A percentile compares a stretch with the other conserved stretches of the same genome.
These are phyloP conservation scores for Balamuthia mandrillaris DNA, from an alignment of 208 protist species.

Conservation along the genomic window DNA sequence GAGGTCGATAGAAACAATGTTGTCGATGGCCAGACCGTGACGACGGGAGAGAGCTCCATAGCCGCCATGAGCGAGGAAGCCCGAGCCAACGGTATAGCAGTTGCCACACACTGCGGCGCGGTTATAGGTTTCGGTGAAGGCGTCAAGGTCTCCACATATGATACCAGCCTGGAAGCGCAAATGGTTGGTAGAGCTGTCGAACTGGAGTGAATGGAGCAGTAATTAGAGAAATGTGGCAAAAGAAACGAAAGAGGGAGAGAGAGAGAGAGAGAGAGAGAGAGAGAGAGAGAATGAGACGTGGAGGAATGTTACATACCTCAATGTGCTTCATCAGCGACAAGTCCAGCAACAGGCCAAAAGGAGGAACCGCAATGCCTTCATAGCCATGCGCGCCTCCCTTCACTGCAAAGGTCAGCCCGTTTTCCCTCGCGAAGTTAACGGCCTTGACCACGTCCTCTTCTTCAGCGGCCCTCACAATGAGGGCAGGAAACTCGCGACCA, in stretches of 20 bases:
- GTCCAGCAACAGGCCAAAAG: not conserved
- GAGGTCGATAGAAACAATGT: not conserved
- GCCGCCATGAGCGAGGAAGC: slow-evolving; percentile 21
- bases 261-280: too few relatives aligned
- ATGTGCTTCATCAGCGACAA: not conserved
- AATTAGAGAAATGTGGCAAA: not conserved
- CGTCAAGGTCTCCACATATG: slow-evolving; percentile 20
- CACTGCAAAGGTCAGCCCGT: not conserved
- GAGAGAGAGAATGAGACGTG: too few relatives aligned
- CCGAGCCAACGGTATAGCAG: not conserved
- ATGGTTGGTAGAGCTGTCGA: not conserved
- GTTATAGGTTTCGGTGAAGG: not conserved
- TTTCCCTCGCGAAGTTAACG: not conserved
- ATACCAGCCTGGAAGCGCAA: not conserved
- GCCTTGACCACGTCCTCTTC: not conserved
- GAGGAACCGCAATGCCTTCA: not conserved
- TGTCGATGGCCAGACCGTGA: slow-evolving; percentile 10
- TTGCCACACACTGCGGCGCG: not conserved
- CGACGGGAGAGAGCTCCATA: slow-evolving; percentile 4
- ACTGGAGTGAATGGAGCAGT: not conserved
- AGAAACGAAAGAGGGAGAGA: too few relatives aligned
- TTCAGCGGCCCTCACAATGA: slow-evolving; percentile 11
- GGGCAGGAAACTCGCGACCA: not conserved
- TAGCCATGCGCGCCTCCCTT: not conserved
- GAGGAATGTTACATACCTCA: not conserved